Percentiles rank a stretch among this genome's conserved stretches.
Conservation (phyloP, 1,284 basidiomycete species). For the Mycosarcoma maydis region DNA sequence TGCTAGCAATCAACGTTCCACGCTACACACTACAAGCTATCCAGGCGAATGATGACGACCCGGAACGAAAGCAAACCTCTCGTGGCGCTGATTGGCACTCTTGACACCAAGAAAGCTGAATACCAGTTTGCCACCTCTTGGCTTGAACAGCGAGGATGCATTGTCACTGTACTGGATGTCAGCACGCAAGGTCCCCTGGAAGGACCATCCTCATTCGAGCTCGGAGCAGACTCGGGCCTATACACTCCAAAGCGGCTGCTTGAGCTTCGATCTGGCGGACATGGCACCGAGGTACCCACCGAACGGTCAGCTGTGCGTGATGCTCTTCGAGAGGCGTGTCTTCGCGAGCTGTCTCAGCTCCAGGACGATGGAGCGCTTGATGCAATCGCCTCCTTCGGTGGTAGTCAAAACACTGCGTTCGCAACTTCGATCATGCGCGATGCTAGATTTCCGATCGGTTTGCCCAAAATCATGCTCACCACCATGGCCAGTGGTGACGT, state of each 20-base stretch:
- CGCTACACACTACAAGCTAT: no score
- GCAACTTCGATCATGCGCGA: slow-evolving; percentile 42
- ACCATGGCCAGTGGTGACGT: slow-evolving; percentile 46
- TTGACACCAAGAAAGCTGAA: slow-evolving; percentile 41
- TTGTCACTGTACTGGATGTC: slow-evolving; percentile 20
- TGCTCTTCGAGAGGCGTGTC: slow-evolving; percentile 14
- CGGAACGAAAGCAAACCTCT: slow-evolving; percentile 4
- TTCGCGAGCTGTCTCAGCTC: slow-evolving; percentile 3
- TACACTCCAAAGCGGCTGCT: slow-evolving; percentile 18
- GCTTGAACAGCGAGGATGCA: slow-evolving; percentile 24
- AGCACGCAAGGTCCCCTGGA: slow-evolving; percentile 18
- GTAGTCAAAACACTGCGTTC: slow-evolving; percentile 40
- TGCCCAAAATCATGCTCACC: slow-evolving; percentile 44
- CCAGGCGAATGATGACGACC: no score
- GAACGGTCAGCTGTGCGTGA: slow-evolving; percentile 19
- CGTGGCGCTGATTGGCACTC: slow-evolving; percentile 39
- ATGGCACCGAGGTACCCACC: background rate
- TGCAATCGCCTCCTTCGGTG: slow-evolving; percentile 37
- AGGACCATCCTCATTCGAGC: slow-evolving; percentile 12
- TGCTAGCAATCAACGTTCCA: no score
- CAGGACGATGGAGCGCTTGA: slow-evolving; percentile 9
- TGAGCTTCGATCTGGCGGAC: background rate
- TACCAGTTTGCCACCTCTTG: slow-evolving; percentile 29
- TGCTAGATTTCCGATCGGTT: slow-evolving; percentile 24
- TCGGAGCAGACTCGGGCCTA: slow-evolving; percentile 6